A percentile compares a stretch with the other conserved stretches of the same genome.
Conservation (phyloP, 257 asterid genomes). For the Scutellaria minor region DNA sequence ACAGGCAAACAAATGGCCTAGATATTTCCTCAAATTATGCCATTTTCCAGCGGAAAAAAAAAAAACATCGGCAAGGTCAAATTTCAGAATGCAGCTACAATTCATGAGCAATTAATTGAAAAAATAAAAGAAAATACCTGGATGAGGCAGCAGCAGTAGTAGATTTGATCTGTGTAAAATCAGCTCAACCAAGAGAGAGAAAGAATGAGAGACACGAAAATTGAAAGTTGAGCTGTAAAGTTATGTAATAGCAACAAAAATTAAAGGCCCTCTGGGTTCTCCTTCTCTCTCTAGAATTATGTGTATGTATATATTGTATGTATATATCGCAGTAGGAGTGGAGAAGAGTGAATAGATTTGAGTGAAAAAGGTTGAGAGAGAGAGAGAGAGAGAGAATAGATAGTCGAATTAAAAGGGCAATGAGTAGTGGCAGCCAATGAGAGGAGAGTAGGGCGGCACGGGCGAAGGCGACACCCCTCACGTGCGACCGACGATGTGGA, state of each 20-base stretch:
- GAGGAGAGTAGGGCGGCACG: conserved; percentile 45
- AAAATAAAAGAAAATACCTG: conserved; percentile 39
- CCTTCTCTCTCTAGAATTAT: conserved; percentile 49
- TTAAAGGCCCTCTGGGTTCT: conserved; percentile 33
- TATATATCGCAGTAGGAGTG: conserved; percentile 18
- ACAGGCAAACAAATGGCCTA: conserved; percentile 10
- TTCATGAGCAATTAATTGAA: not conserved
- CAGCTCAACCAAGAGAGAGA: conserved; percentile 43
- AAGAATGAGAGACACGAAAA: conserved; percentile 30
- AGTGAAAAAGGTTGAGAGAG: conserved; percentile 36
- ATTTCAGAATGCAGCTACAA: conserved; percentile 31
- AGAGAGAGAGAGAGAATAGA: conserved; percentile 24
- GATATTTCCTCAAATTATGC: not conserved
- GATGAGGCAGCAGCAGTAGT: conserved; percentile 39
- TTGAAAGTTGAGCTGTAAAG: conserved; percentile 64
- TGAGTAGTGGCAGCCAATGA: conserved; percentile 32
- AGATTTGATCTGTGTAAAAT: conserved; percentile 57
- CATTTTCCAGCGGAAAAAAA: conserved; percentile 18
- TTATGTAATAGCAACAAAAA: conserved; percentile 52
- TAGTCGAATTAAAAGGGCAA: conserved; percentile 37
- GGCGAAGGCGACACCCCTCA: conserved; percentile 45
- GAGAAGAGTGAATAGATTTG: conserved; percentile 36
- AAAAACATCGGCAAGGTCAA: not conserved
- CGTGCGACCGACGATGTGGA: conserved; percentile 56
- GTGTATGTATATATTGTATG: conserved; percentile 15